Percentiles rank a stretch among this genome's conserved stretches.
phyloP scores from a whole-genome alignment of 2,329 filamentous ascomycete genomes.

The Rasamsonia emersonii region DNA sequence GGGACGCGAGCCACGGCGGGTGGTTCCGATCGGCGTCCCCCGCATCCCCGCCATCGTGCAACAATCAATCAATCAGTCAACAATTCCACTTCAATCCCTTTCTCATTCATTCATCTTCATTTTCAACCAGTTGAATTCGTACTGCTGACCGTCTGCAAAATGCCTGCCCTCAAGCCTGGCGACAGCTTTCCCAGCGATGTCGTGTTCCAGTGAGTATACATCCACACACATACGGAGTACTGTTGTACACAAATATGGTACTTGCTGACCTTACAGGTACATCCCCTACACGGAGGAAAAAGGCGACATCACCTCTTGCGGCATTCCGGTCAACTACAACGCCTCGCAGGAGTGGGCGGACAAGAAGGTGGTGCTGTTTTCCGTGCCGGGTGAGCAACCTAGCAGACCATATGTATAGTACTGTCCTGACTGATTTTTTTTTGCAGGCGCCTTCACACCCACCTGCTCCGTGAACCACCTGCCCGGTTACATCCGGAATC shows the following conservation, averaged over 20 bases:
- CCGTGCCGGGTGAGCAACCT: conserved; percentile 52
- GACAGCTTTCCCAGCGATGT: conserved; percentile 76
- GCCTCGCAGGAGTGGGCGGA: conserved; percentile 66
- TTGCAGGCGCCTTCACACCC: conserved; percentile 67
- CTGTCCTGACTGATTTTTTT: neutral
- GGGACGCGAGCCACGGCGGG: too few species aligned
- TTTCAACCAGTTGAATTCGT: neutral
- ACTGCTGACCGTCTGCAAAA: too few species aligned
- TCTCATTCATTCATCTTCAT: neutral
- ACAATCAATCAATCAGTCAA: too few species aligned
- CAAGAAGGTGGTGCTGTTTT: conserved; percentile 65
- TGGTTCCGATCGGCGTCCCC: too few species aligned
- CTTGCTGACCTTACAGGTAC: conserved; percentile 46
- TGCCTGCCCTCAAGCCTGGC: conserved; percentile 67
- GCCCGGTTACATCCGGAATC: conserved; percentile 67
- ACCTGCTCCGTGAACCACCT: conserved; percentile 76
- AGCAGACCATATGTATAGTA: too few species aligned
- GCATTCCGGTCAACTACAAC: conserved; percentile 67
- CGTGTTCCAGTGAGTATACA: conserved; percentile 56
- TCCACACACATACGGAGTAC: conserved; percentile 2
- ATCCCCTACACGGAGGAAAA: conserved; percentile 66
- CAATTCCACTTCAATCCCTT: conserved; percentile 1
- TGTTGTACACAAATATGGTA: neutral
- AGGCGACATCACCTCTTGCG: conserved; percentile 63
- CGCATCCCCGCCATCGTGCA: too few species aligned